phyloP scores from a whole-genome alignment of 495 filamentous ascomycete genomes.

The Lasiosphaeria miniovina region DNA sequence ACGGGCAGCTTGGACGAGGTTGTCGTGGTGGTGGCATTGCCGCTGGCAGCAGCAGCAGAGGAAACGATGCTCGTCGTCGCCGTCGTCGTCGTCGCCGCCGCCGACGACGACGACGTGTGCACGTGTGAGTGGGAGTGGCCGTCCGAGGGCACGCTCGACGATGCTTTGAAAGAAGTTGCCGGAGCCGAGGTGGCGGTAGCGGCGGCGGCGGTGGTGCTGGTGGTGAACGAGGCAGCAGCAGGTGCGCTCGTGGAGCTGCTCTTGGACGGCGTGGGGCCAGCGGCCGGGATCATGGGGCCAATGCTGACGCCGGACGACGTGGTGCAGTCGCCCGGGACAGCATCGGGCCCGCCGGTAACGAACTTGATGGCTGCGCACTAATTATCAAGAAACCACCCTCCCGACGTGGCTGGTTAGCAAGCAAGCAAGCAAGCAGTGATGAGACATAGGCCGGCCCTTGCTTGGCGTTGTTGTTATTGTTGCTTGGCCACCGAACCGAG shows the following conservation, averaged over 20 bases:
- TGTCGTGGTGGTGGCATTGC: background rate
- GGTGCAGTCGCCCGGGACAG: conserved; percentile 17
- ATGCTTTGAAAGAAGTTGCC: background rate
- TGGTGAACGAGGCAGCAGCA: background rate
- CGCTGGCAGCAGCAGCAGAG: background rate
- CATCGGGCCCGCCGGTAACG: conserved; percentile 16
- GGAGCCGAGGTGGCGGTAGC: background rate
- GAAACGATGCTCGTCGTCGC: background rate
- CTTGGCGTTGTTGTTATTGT: no score
- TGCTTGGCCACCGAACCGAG: no score
- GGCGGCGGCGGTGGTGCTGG: background rate
- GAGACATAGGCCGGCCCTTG: background rate
- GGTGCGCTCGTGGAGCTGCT: background rate
- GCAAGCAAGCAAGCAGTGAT: background rate
- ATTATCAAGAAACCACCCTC: background rate
- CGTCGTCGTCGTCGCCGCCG: background rate
- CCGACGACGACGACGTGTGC: no score
- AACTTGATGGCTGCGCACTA: conserved; percentile 24
- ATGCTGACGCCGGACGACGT: conserved; percentile 16
- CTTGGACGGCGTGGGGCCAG: background rate
- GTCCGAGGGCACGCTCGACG: background rate
- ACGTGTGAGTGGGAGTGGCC: background rate
- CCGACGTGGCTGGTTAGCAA: background rate
- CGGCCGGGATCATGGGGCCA: conserved; percentile 1
- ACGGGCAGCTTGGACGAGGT: background rate